Evolutionary conservation across 257 asterid genomes (phyloP).

Genomic region (Ajuga chamaepitys): DNA sequence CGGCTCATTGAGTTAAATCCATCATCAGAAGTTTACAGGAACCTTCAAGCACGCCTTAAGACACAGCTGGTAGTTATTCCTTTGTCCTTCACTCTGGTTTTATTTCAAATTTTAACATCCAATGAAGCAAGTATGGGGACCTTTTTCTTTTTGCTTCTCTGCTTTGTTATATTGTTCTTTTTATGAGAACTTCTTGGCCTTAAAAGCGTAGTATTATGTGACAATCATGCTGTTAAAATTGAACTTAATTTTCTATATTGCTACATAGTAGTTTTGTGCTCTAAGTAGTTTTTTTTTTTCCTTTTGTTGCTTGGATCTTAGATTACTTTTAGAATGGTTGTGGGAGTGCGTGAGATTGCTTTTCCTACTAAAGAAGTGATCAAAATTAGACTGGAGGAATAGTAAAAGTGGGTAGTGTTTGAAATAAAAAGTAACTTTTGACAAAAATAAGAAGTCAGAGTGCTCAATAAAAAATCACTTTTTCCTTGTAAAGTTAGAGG

Average conservation of each 20-base stretch:
- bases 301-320: background rate
- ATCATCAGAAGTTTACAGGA: conserved; percentile 74
- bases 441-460: no score
- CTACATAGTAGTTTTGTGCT: background rate
- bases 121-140: background rate
- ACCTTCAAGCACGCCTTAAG: conserved; percentile 72
- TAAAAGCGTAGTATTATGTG: background rate
- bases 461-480: no score
- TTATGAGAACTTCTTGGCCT: background rate
- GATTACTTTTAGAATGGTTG: background rate
- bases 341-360: background rate
- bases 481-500: no score
- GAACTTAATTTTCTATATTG: background rate
- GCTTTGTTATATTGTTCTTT: background rate
- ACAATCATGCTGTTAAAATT: background rate
- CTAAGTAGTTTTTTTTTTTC: background rate
- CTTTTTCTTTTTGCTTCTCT: background rate
- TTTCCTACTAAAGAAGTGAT: no score
- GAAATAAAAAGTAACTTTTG: no score
- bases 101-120: background rate
- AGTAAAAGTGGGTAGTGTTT: no score
- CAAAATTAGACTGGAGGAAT: no score
- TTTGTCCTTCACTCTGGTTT: conserved; percentile 12
- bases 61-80: conserved; percentile 61
- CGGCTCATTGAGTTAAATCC: conserved; percentile 87